Evolutionary conservation across 148 eudicot species (phyloP), one percentile per base, ranked within the genome.

Genomic region (Silene uniflora): DNA sequence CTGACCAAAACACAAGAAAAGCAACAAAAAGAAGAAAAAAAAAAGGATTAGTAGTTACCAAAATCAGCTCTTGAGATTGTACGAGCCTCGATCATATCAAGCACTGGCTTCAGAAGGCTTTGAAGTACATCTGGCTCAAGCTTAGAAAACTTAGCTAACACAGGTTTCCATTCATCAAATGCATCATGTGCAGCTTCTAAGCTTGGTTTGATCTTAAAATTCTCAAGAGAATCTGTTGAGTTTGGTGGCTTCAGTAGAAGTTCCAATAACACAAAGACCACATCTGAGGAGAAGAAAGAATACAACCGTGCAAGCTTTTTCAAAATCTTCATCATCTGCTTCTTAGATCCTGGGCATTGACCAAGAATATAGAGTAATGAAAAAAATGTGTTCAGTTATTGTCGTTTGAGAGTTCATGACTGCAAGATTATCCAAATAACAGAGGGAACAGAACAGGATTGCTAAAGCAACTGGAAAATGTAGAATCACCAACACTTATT

Each of bases 101-200:
- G 84, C 72, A 88, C 85, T 69, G 84, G 85, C 79, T 82, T 86
- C 35, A 89, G 83, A 77, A 95, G 92, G 78, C 67, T 82, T 66
- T 88, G 62, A 72, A 89, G 88, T 76, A 92, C 69, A 49, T 89
- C 94, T 16, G 94, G 97, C 73, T 89, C 87, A 81, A 84, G 87
- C 52, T 85, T 87, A 39, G 91, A 89, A 74, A 92, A 78, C 76
- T 90, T 95, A 62, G 73, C 32, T 65, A 95, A 81, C 64, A 87
- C 85, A 79, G 92, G 83, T 81, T 88, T 91, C 97, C 99, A 95
- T 73, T 87, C 86, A 80, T 87, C 91, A 85, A 85, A 84, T 27
- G 69, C 85, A 79, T 81, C 75, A 73, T 83, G 83, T 55, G 74
- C 71, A 65, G 69, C 83, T 71, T 83, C 76, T 46, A 81, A 39